Evolutionary conservation across 2,329 filamentous ascomycete species (phyloP), one percentile per base, ranked within the genome.

Genomic region (Drechslerella stenobrocha): DNA sequence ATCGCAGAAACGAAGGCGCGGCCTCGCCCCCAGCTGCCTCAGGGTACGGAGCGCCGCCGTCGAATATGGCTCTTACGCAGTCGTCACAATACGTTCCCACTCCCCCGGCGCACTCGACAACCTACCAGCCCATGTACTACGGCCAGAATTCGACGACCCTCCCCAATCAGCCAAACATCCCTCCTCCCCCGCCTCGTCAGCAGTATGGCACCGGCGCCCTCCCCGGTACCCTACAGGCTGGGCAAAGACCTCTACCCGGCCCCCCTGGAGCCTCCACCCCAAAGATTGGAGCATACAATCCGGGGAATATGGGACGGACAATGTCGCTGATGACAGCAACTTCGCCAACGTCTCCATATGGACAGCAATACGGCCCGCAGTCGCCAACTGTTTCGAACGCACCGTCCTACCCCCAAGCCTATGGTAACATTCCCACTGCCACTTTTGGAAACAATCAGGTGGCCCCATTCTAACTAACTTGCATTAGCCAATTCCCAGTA

Each of bases 121-220:
- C 55, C 22, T 67, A 67, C 24, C 63, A 67, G 55, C 63, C 63
- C 20, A 67, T 67, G 63, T 67, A 60, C 51, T 66, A 66, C 13
- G 26, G 35, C 20, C 61, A 66, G 22, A 66, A 66, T 15, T 59
- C 61, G 42, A 66, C 61, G 8, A 56, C 63, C 11, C 51, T 67
- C 23, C 63, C 63, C 32, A 60, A 56, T 28, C 63, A 67, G 55
- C 63, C 63, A 26, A 67, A 56, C 51, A 67, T 67, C 40, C 63
- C 63, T 30, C 63, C 63, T 13, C 63, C 63, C 42, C 63, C 63
- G 28, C 63, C 63, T 52, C 63, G 63, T 51, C 63, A 67, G 63
- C 55, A 50, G 23, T 67, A 67, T 52, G 63, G 55, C 42, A 32
- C 42, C 24, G 30, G 44, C 3, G 55, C 48, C 18, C 50, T 60